Evolutionary conservation across 441 rosid genomes (phyloP), one percentile per base, ranked within the genome.

Genomic region (Geranium incanum): DNA sequence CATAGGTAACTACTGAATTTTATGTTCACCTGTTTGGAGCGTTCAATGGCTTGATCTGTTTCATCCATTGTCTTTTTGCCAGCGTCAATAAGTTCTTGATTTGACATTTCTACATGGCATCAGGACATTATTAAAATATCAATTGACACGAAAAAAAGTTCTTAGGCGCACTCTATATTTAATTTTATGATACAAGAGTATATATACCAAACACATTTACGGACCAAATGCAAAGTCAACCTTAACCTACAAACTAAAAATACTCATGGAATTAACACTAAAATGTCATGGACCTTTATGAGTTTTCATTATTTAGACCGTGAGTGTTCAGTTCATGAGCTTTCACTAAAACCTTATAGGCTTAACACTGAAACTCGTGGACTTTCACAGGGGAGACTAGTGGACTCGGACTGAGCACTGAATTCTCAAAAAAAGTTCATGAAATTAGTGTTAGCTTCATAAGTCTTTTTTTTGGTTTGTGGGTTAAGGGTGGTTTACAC

Each of bases 31-130:
- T 88, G 84, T 80, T 95, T 91, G 36, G 99, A 87, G 73, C 97
- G 97, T 75, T 95, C 93, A 75, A 95, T 91, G 74, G 80, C 95
- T 74, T 92, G 98, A 83, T 95, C 99, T 41, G 99, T 92, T 83
- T 95, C 98, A 81, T 95, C 93, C 96, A 92, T 92, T 76, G 87
- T 84, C 80, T 89, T 84, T 75, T 0, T 81, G 70, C 99, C 98
- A 74, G 89, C 86, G 86, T 81, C 82, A 41, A 95, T 62, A 68
- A 92, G 97, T 79, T 95, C 90, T 84, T 95, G 97, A 74, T 95
- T 92, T 64, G 97, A 83, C 99, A 92, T 92, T 60, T 88, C 99
- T 95, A 73, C 50, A 72, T 23, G 64, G 73, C 39, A 72, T 8
- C 77, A 73, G 71, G 66, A 67, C 13, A n/a, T 48, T 67, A 67